Evolutionary conservation across 176 grass and related monocot species (phyloP).

Genomic region (Eragrostis curvula): DNA sequence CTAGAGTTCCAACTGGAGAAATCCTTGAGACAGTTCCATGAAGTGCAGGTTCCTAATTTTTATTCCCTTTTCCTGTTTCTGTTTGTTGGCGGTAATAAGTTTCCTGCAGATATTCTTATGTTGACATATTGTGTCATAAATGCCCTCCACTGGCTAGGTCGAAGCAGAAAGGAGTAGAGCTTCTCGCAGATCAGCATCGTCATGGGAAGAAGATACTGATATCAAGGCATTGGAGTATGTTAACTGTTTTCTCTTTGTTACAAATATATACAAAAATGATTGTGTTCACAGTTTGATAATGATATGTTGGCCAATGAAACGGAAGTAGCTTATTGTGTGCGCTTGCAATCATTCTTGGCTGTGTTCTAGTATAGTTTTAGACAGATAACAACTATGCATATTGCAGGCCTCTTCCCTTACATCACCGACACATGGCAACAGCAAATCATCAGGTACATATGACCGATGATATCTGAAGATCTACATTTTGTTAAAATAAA

Average conservation of each 20-base stretch:
- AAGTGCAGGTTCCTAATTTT: constrained; percentile 78
- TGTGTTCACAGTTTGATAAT: constrained; percentile 2
- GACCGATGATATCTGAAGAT: constrained; percentile 14
- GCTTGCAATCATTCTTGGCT: neutral
- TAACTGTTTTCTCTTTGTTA: constrained; percentile 8
- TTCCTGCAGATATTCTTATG: constrained; percentile 27
- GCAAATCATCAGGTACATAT: constrained; percentile 77
- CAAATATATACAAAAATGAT: neutral
- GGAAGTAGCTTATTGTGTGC: neutral
- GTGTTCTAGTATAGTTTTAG: constrained; percentile 24
- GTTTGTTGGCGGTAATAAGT: neutral
- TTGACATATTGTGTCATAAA: constrained; percentile 30
- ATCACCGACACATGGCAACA: constrained; percentile 91
- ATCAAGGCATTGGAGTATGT: constrained; percentile 92
- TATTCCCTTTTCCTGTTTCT: constrained; percentile 29
- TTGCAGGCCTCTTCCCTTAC: constrained; percentile 94
- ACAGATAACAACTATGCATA: constrained; percentile 41
- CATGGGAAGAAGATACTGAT: constrained; percentile 99
- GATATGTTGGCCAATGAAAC: constrained; percentile 1
- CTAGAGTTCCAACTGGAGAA: constrained; percentile 97
- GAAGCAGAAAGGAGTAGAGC: constrained; percentile 92
- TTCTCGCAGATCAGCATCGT: constrained; percentile 68
- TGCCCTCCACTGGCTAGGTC: constrained; percentile 59
- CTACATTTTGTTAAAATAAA: constrained; percentile 7
- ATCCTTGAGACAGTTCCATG: constrained; percentile 81